Base-by-base conservation (phyloP, 345 rosid species). In the Linum trigynum region DNA sequence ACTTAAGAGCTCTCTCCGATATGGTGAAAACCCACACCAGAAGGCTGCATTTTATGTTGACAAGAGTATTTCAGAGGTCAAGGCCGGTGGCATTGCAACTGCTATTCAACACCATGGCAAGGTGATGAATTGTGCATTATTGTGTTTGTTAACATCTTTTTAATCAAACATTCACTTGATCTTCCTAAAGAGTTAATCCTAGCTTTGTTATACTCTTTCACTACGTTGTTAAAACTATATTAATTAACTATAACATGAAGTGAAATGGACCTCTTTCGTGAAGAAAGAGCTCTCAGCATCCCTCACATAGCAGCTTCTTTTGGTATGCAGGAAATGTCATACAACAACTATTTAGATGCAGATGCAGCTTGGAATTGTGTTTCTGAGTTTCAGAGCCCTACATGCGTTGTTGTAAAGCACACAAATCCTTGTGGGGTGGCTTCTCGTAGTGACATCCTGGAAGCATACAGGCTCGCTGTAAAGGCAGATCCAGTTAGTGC, bases 331-430 rank as follows among this genome's bases (percentile, higher is more conserved):
- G 97, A 90, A 72, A 94, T 94, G 99, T 90, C 99, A 72, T 94
- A 84, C 78, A 94, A 94, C 66, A 94, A 88, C 72, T 86, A 78
- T 72, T 76, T 86, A 62, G 95, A 94, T 75, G 96, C 95, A 42
- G 91, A 84, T 66, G 99, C 91, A 39, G 92, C 97, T n/a, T 94
- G 92, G 96, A 88, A 94, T 76, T 88, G 92, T 63, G 97, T 87
- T 5, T 85, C 90, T 0, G 91, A 94, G 75, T 94, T 94, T 74
- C 70, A 81, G 63, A 75, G 81, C 57, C 96, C 96, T 2, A 85
- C 95, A 10, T 90, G 99, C 78, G 92, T 94, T 39, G 51, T 88
- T 61, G 96, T 94, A 37, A 94, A 94, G 85, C 97, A 88, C 53
- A 84, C 91, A 71, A 86, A 90, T 72, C 99, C 99, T n/a, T 84